Conservation (phyloP, 495 filamentous ascomycete species). For the Echria macrotheca region DNA sequence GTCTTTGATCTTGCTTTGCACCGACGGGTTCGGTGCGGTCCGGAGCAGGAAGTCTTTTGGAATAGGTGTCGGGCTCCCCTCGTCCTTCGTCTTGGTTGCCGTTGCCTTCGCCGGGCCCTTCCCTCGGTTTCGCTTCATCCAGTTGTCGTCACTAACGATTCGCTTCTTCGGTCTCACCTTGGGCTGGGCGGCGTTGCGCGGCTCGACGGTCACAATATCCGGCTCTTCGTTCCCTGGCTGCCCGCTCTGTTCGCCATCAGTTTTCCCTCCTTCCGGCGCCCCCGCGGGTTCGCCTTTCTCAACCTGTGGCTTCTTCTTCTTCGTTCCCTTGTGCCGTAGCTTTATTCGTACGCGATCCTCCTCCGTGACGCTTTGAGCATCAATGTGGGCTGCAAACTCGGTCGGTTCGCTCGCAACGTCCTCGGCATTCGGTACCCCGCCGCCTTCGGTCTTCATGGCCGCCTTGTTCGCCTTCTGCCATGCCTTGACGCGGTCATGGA, state of each 20-base stretch:
- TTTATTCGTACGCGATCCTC: constrained; percentile 45
- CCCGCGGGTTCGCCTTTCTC: constrained; percentile 18
- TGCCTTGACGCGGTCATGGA: constrained; percentile 63
- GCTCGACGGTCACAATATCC: background rate
- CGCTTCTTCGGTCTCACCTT: constrained; percentile 59
- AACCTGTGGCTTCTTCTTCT: constrained; percentile 23
- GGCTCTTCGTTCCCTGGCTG: constrained; percentile 17
- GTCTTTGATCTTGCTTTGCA: constrained; percentile 47
- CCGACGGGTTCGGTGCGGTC: constrained; percentile 43
- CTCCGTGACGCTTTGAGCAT: constrained; percentile 45
- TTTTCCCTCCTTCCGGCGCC: constrained; percentile 23
- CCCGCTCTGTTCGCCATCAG: constrained; percentile 24
- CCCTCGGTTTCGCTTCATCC: constrained; percentile 53
- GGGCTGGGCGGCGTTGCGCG: constrained; percentile 12
- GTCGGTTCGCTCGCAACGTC: constrained; percentile 39
- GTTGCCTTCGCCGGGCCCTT: constrained; percentile 38
- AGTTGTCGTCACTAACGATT: constrained; percentile 75
- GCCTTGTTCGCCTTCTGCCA: constrained; percentile 69
- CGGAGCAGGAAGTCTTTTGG: constrained; percentile 49
- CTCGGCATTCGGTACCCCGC: constrained; percentile 30
- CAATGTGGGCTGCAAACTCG: constrained; percentile 37
- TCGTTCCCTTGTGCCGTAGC: constrained; percentile 35
- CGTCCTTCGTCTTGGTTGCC: constrained; percentile 31
- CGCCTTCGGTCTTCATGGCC: constrained; percentile 37
- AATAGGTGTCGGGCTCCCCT: constrained; percentile 31